These are phyloP conservation scores for Fulvia fulva DNA, from an alignment of 2,329 filamentous ascomycete genomes.

Conservation along the genomic window DNA sequence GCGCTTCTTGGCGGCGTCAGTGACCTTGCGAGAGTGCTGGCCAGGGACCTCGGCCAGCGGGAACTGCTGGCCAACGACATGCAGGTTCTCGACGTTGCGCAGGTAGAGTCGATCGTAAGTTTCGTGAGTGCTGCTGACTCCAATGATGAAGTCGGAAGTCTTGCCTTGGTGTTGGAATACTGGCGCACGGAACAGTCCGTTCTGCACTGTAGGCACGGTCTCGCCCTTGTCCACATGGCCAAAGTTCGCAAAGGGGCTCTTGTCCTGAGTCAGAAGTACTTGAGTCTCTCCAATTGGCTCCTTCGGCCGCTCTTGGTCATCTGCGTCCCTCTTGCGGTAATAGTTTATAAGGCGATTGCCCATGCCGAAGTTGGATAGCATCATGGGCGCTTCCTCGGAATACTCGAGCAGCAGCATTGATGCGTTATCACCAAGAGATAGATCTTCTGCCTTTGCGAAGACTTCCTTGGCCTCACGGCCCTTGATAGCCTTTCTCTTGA, in stretches of 20 bases:
- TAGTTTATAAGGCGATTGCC: conserved; percentile 95
- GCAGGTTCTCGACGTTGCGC: conserved; percentile 85
- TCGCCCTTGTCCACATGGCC: conserved; percentile 89
- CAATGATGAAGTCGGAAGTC: conserved; percentile 78
- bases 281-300: conserved; percentile 82
- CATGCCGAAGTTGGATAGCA: conserved; percentile 96
- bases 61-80: conserved; percentile 87
- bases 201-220: conserved; percentile 85
- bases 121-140: conserved; percentile 74
- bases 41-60: conserved; percentile 89
- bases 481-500: conserved; percentile 80
- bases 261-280: conserved; percentile 85
- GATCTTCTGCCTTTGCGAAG: conserved; percentile 73
- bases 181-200: conserved; percentile 90
- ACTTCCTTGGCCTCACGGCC: conserved; percentile 73
- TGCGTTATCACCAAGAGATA: conserved; percentile 81
- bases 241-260: conserved; percentile 93
- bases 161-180: conserved; percentile 82
- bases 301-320: conserved; percentile 73
- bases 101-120: conserved; percentile 78
- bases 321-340: conserved; percentile 77
- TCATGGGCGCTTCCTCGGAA: conserved; percentile 86
- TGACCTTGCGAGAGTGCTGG: conserved; percentile 90
- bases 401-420: conserved; percentile 88
- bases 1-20: conserved; percentile 92